These are phyloP conservation scores for Lactarius evosmus DNA, from an alignment of 768 basidiomycete genomes.

Conservation along the genomic window DNA sequence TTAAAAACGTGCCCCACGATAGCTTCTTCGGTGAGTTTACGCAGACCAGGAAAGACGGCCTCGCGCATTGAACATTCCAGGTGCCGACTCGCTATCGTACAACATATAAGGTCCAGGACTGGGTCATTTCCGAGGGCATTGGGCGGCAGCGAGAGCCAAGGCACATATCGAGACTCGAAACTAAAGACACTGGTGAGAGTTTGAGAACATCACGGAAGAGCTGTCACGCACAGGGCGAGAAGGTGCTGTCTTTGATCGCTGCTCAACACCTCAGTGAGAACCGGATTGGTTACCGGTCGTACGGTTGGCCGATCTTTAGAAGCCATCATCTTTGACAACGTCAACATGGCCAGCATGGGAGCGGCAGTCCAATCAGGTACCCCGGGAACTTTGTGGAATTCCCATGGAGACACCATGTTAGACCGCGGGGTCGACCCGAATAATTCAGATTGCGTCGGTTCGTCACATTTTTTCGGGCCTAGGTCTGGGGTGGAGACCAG, in stretches of 20 bases:
- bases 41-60: constrained; percentile 40
- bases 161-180: constrained; percentile 43
- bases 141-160: constrained; percentile 44
- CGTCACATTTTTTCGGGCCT: background rate
- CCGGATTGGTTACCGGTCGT: constrained; percentile 27
- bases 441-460: constrained; percentile 21
- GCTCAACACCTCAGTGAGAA: constrained; percentile 20
- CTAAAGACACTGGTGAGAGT: constrained; percentile 28
- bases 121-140: constrained; percentile 34
- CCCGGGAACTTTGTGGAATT: constrained; percentile 38
- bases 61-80: constrained; percentile 38
- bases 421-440: constrained; percentile 3
- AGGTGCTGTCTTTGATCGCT: constrained; percentile 20
- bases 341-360: constrained; percentile 47
- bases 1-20: constrained; percentile 42
- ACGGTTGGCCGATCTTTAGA: constrained; percentile 31
- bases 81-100: constrained; percentile 46
- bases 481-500: background rate
- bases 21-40: constrained; percentile 41
- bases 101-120: constrained; percentile 45
- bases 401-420: constrained; percentile 36
- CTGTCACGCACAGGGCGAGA: constrained; percentile 17
- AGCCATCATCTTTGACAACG: constrained; percentile 34
- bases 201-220: background rate
- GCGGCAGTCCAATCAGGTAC: constrained; percentile 44